These are phyloP conservation scores for Diphasiastrum complanatum DNA, from an alignment of 83 land plant species.

Conservation along the genomic window DNA sequence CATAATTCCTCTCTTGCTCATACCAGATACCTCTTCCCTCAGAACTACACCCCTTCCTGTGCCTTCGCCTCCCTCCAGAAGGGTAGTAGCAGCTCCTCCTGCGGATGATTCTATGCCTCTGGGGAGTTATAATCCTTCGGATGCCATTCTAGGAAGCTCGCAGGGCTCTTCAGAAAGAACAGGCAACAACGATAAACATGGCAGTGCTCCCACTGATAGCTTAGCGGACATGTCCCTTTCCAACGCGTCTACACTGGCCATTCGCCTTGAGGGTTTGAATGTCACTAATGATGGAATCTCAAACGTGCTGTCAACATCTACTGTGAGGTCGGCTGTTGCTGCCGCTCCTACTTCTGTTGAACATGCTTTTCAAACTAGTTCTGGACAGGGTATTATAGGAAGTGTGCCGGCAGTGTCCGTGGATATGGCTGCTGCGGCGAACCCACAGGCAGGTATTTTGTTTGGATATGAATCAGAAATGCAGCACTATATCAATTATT, in stretches of 20 bases:
- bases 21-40: slow-evolving; percentile 38
- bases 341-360: too few species aligned
- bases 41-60: slow-evolving; percentile 30
- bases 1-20: slow-evolving; percentile 52
- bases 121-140: slow-evolving; percentile 58
- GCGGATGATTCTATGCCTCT: slow-evolving; percentile 16
- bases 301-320: too few species aligned
- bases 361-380: too few species aligned
- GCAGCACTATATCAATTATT: too few species aligned
- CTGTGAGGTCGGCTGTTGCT: too few species aligned
- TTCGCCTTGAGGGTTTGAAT: slow-evolving; percentile 3
- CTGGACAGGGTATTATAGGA: too few species aligned
- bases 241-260: neutral
- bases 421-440: too few species aligned
- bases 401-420: too few species aligned
- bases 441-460: too few species aligned
- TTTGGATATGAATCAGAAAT: too few species aligned
- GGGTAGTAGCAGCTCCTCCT: neutral
- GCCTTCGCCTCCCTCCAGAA: slow-evolving; percentile 21
- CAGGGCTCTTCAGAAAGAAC: slow-evolving; percentile 27
- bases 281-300: too few species aligned
- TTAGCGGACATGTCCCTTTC: slow-evolving; percentile 12
- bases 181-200: slow-evolving; percentile 16
- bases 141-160: slow-evolving; percentile 29
- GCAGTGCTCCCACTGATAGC: slow-evolving; percentile 13